These are phyloP conservation scores for Colletotrichum scovillei DNA, from an alignment of 2,329 filamentous ascomycete genomes.

Conservation along the genomic window DNA sequence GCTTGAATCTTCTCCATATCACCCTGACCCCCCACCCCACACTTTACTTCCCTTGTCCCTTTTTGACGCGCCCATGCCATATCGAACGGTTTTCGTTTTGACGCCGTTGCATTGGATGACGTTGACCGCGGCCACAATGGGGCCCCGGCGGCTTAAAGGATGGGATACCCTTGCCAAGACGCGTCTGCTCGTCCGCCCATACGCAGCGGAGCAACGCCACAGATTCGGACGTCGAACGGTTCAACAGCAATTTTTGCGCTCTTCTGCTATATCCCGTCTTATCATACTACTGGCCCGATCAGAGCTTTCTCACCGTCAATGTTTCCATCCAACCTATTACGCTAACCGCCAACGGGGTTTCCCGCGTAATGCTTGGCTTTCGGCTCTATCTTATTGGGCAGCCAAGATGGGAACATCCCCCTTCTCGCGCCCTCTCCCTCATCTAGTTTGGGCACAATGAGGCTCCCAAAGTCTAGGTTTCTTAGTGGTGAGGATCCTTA, in stretches of 20 bases:
- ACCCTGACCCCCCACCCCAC: background rate
- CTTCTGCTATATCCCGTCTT: background rate
- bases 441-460: background rate
- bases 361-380: constrained; percentile 11
- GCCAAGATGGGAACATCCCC: background rate
- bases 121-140: constrained; percentile 12
- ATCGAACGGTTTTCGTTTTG: constrained; percentile 10
- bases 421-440: background rate
- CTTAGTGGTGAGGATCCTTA: background rate
- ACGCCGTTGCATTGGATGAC: constrained; percentile 23
- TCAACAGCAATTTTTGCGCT: background rate
- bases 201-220: constrained; percentile 16
- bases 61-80: constrained; percentile 9
- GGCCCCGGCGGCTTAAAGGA: background rate
- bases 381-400: constrained; percentile 3
- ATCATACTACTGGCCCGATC: background rate
- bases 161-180: constrained; percentile 20
- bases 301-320: constrained; percentile 15
- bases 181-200: constrained; percentile 11
- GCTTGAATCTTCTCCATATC: background rate
- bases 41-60: background rate
- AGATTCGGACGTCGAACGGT: background rate
- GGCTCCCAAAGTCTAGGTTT: background rate
- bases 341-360: background rate
- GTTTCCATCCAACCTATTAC: constrained; percentile 9